A percentile compares a stretch with the other conserved stretches of the same genome.
These are phyloP conservation scores for Colletotrichum siamense DNA, from an alignment of 2,329 filamentous ascomycete genomes.

Conservation along the genomic window DNA sequence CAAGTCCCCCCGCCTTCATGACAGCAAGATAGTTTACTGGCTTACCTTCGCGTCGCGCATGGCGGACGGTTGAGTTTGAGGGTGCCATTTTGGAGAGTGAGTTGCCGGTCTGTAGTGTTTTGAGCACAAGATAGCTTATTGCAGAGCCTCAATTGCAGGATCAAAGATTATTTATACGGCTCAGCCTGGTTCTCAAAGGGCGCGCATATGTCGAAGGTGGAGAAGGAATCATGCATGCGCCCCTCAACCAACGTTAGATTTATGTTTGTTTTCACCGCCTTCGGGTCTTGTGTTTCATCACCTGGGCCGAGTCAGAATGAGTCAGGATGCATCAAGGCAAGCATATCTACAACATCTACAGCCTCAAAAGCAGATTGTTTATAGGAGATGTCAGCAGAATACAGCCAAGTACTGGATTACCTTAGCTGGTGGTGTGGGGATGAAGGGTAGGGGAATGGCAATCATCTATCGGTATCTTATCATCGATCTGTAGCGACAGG, in stretches of 20 bases:
- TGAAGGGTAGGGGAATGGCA: neutral
- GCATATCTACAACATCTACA: neutral
- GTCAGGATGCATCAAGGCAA: neutral
- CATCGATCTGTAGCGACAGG: neutral
- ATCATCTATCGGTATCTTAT: neutral
- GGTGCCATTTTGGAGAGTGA: slow-evolving; percentile 33
- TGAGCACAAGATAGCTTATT: neutral
- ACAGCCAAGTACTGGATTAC: too few relatives aligned
- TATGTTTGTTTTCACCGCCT: neutral
- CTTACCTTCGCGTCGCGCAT: slow-evolving; percentile 65
- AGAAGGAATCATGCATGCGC: neutral
- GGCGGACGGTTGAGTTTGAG: slow-evolving; percentile 49
- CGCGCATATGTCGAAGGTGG: slow-evolving; percentile 11
- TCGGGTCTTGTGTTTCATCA: neutral
- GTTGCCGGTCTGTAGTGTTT: neutral
- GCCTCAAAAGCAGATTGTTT: neutral
- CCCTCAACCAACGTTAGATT: neutral
- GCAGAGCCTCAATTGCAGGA: neutral
- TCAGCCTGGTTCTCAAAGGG: neutral
- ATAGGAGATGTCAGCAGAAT: too few relatives aligned
- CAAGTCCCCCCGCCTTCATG: neutral
- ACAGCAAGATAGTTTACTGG: neutral
- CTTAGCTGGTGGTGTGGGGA: neutral
- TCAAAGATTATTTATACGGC: neutral
- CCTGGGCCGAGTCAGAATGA: neutral